Evolutionary conservation across 139 green algal genomes (phyloP).

Genomic region (Micromonas pusilla): DNA sequence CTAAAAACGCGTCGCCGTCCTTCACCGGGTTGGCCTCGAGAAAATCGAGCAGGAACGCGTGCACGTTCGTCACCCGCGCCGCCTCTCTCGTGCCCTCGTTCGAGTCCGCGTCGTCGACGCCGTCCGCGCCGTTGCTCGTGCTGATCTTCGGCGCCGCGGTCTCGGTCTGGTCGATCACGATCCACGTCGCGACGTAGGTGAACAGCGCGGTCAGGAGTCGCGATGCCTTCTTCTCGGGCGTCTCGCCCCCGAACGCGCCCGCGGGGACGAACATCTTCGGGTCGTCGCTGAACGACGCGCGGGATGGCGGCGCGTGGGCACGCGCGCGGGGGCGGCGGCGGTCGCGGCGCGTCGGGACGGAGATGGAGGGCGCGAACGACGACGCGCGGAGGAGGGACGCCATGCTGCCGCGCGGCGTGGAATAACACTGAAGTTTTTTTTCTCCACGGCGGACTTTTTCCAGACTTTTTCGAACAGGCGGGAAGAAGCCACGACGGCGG

Average conservation of each 20-base stretch:
- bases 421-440: too few species aligned
- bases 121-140: neutral
- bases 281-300: neutral
- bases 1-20: neutral
- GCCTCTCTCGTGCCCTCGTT: neutral
- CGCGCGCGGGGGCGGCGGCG: too few species aligned
- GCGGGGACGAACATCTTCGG: neutral
- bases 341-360: too few species aligned
- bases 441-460: too few species aligned
- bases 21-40: slow-evolving; percentile 1
- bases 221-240: neutral
- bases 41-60: slow-evolving; percentile 4
- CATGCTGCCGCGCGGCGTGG: too few species aligned
- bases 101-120: neutral
- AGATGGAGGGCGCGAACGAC: too few species aligned
- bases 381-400: too few species aligned
- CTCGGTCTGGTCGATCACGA: slow-evolving; percentile 11
- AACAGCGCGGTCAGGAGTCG: neutral
- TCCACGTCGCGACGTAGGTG: slow-evolving; percentile 7
- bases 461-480: too few species aligned
- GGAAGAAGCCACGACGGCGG: too few species aligned
- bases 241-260: neutral
- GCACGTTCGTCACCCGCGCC: neutral
- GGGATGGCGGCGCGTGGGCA: too few species aligned
- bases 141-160: neutral